A percentile compares a stretch with the other conserved stretches of the same genome.
Conservation (phyloP, 129 eudicot species). For the Centella asiatica region DNA sequence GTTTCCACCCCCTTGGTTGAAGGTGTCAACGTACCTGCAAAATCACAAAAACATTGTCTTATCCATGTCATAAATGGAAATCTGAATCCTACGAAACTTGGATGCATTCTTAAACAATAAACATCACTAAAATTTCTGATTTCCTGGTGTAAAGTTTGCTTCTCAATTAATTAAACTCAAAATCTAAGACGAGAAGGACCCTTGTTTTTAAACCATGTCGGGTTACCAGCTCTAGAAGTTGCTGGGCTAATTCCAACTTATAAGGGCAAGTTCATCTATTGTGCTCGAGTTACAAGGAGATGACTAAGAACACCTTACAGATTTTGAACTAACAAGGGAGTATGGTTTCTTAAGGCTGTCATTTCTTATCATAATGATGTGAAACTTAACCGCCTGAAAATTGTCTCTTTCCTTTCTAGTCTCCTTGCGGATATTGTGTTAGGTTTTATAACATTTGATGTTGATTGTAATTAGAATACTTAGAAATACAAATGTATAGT, state of each 20-base stretch:
- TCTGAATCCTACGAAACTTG: background rate
- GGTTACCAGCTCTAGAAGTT: too few species aligned
- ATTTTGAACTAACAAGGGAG: background rate
- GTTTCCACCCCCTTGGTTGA: slow-evolving; percentile 85
- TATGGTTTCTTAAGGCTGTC: background rate
- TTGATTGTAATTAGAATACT: too few species aligned
- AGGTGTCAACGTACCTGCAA: slow-evolving; percentile 90
- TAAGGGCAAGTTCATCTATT: background rate
- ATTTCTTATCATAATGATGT: background rate
- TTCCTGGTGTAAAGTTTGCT: too few species aligned
- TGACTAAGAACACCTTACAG: background rate
- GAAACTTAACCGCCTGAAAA: background rate
- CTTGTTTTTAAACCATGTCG: too few species aligned
- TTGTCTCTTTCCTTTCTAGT: background rate
- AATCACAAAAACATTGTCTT: background rate
- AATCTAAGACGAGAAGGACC: too few species aligned
- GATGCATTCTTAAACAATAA: too few species aligned
- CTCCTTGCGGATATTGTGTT: background rate
- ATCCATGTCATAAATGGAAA: background rate
- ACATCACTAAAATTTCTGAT: too few species aligned
- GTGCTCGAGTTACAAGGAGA: background rate
- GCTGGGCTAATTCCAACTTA: too few species aligned
- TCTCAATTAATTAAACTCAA: background rate
- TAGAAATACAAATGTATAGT: too few species aligned
- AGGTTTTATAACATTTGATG: too few species aligned